Evolutionary conservation across 345 rosid species (phyloP), one percentile per base, ranked within the genome.

Genomic region (Geranium brycei): DNA sequence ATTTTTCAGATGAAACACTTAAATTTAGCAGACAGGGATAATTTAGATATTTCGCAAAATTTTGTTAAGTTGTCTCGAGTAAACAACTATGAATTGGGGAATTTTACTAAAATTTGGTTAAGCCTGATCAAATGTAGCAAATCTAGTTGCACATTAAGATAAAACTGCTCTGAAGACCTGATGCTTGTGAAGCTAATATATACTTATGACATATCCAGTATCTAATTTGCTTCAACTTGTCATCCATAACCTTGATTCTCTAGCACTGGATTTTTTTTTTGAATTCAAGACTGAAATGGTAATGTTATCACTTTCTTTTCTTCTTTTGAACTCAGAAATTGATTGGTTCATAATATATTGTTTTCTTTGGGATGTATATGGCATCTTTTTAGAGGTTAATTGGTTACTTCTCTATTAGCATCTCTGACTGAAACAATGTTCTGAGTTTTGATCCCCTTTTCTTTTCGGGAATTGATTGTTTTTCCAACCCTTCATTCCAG

Each of bases 401-500:
- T 47, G 7, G 53, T 10, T 13, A 6, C 12, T 47, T 47, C 11
- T 6, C 11, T 0, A 7, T 47, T 10, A 2, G 53, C 53, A 8
- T 13, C 53, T 13, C 53, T 51, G 28, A 11, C 65, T 62, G 57
- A 55, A 31, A 6, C 65, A 62, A 55, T 32, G 19, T 19, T 63
- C 17, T 17, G 32, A 4, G 17, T 23, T 40, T 17, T 41, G 31
- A 19, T 60, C 15, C 13, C 2, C 17, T 57, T 35, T 30, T 59
- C 31, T 59, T 59, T 59, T 59, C 10, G 32, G 1, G 31, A 8
- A 13, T n/a, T 40, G 28, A n/a, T 19, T 4, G n/a, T 13, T 6
- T 19, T 41, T 40, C 55, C 35, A 59, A 5, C 19, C 7, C 57
- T 60, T 61, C 23, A 31, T 40, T 19, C 38, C 80, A 92, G 99